phyloP scores from a whole-genome alignment of 2,329 filamentous ascomycete species.

The Zarea fungicola region DNA sequence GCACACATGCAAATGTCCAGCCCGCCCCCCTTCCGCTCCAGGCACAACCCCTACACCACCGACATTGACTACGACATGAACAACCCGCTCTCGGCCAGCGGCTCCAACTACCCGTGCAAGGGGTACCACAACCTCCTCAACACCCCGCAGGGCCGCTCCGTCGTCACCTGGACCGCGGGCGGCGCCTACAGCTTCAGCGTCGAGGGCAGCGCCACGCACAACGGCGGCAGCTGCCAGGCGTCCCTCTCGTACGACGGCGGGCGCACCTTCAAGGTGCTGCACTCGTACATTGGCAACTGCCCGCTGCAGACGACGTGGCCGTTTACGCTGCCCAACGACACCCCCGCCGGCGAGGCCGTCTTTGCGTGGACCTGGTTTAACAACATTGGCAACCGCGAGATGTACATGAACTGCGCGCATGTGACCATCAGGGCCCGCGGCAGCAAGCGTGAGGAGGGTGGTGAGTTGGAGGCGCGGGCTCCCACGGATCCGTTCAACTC shows the following conservation, averaged over 20 bases:
- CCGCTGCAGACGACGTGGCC: conserved; percentile 45
- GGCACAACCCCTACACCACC: conserved; percentile 41
- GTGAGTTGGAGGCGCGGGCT: neutral
- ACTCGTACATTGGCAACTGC: conserved; percentile 45
- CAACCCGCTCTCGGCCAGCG: conserved; percentile 54
- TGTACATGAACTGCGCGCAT: conserved; percentile 72
- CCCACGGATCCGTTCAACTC: conserved; percentile 9
- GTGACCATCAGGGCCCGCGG: conserved; percentile 32
- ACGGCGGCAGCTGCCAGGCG: conserved; percentile 66
- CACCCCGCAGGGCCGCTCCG: conserved; percentile 40
- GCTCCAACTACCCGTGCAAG: conserved; percentile 70
- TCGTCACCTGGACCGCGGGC: conserved; percentile 57
- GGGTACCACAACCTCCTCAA: conserved; percentile 44
- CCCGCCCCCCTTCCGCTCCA: conserved; percentile 46
- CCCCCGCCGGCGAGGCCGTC: conserved; percentile 37
- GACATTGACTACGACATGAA: conserved; percentile 66
- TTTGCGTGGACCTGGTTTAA: conserved; percentile 74
- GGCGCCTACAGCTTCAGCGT: conserved; percentile 54
- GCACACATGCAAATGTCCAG: conserved; percentile 49
- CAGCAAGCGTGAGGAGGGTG: neutral
- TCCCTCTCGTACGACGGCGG: conserved; percentile 67
- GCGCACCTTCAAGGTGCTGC: conserved; percentile 57
- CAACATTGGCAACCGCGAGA: conserved; percentile 66
- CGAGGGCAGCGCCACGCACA: conserved; percentile 52
- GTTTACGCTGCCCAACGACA: conserved; percentile 60